phyloP scores from a whole-genome alignment of 495 filamentous ascomycete genomes.

The Lasiosphaeria hispida region DNA sequence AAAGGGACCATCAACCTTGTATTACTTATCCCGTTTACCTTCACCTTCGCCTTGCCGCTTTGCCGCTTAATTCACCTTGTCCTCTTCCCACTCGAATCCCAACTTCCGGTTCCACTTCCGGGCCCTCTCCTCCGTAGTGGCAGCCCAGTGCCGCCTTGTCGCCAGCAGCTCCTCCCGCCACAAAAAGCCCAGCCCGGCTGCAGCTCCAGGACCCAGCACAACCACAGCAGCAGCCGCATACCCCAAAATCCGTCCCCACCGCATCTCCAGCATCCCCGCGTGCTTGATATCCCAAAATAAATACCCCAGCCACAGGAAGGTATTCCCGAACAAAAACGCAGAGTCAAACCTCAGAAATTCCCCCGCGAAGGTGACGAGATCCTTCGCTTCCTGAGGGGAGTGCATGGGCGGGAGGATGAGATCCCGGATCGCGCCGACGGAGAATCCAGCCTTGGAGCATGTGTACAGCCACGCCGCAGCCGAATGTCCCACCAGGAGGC shows the following conservation, averaged over 20 bases:
- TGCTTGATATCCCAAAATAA: conserved; percentile 20
- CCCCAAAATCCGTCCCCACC: conserved; percentile 10
- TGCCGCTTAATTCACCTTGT: too few relatives aligned
- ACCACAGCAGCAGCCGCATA: conserved; percentile 5
- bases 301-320: conserved; percentile 23
- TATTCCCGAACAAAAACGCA: conserved; percentile 13
- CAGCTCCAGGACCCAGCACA: conserved; percentile 17
- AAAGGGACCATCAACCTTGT: too few relatives aligned
- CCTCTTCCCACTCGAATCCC: not conserved
- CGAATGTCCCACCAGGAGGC: not conserved
- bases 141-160: conserved; percentile 18
- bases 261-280: conserved; percentile 21
- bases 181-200: conserved; percentile 19
- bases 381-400: not conserved
- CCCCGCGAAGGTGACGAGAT: conserved; percentile 2
- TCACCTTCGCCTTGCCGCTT: too few relatives aligned
- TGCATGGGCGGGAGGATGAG: not conserved
- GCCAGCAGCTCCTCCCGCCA: conserved; percentile 22
- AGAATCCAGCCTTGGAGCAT: not conserved
- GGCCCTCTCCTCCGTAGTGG: conserved; percentile 18
- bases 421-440: not conserved
- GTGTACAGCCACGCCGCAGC: not conserved
- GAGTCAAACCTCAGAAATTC: conserved; percentile 18
- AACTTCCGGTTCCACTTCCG: not conserved
- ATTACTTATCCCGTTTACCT: too few relatives aligned